phyloP scores from a whole-genome alignment of 257 asterid species.

The Catharanthus roseus region DNA sequence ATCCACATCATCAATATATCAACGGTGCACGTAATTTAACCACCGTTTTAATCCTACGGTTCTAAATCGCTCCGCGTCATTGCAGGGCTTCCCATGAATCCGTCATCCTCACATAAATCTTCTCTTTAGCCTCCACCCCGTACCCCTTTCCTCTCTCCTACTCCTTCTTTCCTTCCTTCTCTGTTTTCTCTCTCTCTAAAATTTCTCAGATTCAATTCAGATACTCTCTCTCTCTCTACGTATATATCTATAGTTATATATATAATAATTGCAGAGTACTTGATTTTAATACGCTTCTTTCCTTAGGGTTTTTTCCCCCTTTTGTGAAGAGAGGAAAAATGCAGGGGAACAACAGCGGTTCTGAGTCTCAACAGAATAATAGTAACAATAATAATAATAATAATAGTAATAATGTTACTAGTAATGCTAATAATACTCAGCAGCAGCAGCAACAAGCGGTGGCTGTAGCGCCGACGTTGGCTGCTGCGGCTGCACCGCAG shows the following conservation, averaged over 20 bases:
- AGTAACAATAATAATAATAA: conserved; percentile 10
- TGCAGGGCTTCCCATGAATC: conserved; percentile 12
- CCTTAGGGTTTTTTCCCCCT: not conserved
- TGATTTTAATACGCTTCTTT: not conserved
- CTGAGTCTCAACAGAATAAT: conserved; percentile 39
- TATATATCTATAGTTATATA: not conserved
- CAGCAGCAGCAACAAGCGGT: conserved; percentile 20
- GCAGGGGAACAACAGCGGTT: conserved; percentile 39
- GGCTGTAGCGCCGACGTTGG: conserved; percentile 7
- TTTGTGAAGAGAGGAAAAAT: not conserved
- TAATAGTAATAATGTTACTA: conserved; percentile 10
- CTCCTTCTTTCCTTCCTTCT: not conserved
- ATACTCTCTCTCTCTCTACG: not conserved
- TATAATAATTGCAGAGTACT: not conserved
- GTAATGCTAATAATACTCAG: not conserved
- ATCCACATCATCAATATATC: conserved; percentile 1
- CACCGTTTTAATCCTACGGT: conserved; percentile 5
- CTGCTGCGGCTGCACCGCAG: conserved; percentile 29
- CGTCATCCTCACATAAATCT: conserved; percentile 9
- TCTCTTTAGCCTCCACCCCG: conserved; percentile 8
- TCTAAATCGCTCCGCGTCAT: not conserved
- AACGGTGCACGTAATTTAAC: not conserved
- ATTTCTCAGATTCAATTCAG: not conserved
- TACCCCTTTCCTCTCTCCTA: too few species aligned
- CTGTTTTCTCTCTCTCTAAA: not conserved